A percentile compares a stretch with the other conserved stretches of the same genome.
Evolutionary conservation across 345 rosid genomes (phyloP).

Genomic region (Lepidium sativum): DNA sequence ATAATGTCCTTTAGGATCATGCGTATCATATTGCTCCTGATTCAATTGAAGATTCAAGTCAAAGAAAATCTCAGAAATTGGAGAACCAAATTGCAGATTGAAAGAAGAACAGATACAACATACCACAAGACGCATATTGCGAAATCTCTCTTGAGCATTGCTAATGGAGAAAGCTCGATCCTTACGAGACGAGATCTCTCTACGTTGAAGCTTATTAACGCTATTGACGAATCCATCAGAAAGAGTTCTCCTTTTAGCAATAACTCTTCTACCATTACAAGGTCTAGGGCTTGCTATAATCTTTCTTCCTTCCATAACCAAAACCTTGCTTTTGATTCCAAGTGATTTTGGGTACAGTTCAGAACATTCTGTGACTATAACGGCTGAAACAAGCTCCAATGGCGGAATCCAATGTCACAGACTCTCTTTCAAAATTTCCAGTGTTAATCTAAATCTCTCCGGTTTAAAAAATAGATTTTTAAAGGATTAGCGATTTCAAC

Average conservation of each 20-base stretch:
- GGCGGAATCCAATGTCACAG: neutral
- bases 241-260: constrained; percentile 50
- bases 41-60: too few species aligned
- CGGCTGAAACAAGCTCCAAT: neutral
- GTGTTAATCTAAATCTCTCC: constrained; percentile 1
- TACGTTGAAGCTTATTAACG: too few species aligned
- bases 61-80: neutral
- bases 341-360: neutral
- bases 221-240: too few species aligned
- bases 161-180: too few species aligned
- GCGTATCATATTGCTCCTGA: constrained; percentile 88
- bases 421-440: neutral
- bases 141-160: too few species aligned
- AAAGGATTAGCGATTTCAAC: too few species aligned
- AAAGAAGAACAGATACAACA: neutral
- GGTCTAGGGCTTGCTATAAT: constrained; percentile 54
- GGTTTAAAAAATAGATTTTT: too few species aligned
- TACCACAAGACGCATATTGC: too few species aligned
- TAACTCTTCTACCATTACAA: constrained; percentile 47
- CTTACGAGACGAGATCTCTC: too few species aligned
- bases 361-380: neutral
- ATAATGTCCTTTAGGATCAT: constrained; percentile 72
- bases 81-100: neutral
- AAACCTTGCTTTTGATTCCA: neutral
- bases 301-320: constrained; percentile 41